phyloP scores from a whole-genome alignment of 2,329 filamentous ascomycete genomes.

The Alternaria sp. region DNA sequence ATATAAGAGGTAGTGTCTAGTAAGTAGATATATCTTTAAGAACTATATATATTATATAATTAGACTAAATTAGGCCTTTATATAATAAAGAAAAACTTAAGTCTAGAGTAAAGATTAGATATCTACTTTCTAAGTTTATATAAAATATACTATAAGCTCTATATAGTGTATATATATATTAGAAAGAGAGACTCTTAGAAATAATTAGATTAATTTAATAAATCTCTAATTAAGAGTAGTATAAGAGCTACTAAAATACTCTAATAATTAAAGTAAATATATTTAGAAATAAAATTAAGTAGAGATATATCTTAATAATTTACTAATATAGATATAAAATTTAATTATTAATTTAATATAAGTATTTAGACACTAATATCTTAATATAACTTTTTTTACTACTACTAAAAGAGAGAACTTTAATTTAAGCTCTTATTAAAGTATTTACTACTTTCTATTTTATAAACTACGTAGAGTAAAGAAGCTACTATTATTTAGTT shows the following conservation, averaged over 20 bases:
- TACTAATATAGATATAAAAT: neutral
- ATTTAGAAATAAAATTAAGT: neutral
- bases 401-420: constrained; percentile 3
- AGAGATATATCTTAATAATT: neutral
- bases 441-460: constrained; percentile 8
- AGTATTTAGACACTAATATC: neutral
- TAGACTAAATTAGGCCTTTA: constrained; percentile 56
- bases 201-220: constrained; percentile 81
- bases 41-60: constrained; percentile 83
- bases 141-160: constrained; percentile 69
- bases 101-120: constrained; percentile 41
- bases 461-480: constrained; percentile 12
- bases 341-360: constrained; percentile 6
- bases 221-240: constrained; percentile 71
- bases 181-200: constrained; percentile 62
- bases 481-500: constrained; percentile 10
- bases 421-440: neutral
- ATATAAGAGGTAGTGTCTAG: constrained; percentile 81
- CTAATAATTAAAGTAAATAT: neutral
- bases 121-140: constrained; percentile 1
- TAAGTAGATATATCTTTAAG: constrained; percentile 86
- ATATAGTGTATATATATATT: constrained; percentile 70
- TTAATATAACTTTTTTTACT: neutral
- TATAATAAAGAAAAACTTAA: neutral
- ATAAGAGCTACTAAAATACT: constrained; percentile 89